A percentile compares a stretch with the other conserved stretches of the same genome.
These are phyloP conservation scores for Globisporangium takayamanum DNA, from an alignment of 352 stramenopile genomes.

Conservation along the genomic window DNA sequence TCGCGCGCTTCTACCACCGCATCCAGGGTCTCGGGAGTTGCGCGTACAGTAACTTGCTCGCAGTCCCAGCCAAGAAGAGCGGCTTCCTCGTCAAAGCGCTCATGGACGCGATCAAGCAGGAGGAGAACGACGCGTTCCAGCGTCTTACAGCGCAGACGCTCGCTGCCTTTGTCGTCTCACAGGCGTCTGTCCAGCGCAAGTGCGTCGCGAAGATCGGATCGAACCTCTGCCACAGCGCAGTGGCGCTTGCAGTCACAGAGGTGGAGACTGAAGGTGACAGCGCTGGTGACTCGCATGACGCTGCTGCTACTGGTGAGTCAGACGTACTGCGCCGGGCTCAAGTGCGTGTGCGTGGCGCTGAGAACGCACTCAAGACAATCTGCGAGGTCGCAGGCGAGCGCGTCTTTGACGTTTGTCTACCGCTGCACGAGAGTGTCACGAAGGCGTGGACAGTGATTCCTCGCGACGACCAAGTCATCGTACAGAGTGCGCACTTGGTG, in stretches of 20 bases:
- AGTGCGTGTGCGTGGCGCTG: constrained; percentile 38
- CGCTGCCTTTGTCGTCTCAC: constrained; percentile 46
- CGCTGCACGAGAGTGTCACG: constrained; percentile 28
- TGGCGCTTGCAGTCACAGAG: constrained; percentile 25
- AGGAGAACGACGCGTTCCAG: constrained; percentile 40
- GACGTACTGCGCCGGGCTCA: constrained; percentile 26
- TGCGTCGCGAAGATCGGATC: constrained; percentile 73
- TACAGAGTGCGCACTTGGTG: constrained; percentile 49
- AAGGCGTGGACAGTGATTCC: constrained; percentile 26
- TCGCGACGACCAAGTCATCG: constrained; percentile 26
- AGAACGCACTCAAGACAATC: constrained; percentile 33
- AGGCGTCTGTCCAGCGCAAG: constrained; percentile 49
- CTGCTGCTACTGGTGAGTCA: background rate
- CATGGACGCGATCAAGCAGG: constrained; percentile 74
- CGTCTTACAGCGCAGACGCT: constrained; percentile 40
- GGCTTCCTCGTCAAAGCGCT: constrained; percentile 73
- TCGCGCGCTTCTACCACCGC: constrained; percentile 37
- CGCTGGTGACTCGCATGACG: constrained; percentile 2
- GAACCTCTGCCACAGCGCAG: constrained; percentile 69
- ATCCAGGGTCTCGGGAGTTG: constrained; percentile 61
- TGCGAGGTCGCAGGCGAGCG: constrained; percentile 21
- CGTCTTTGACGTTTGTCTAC: constrained; percentile 28
- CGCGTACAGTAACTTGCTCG: constrained; percentile 46
- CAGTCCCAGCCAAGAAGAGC: constrained; percentile 56
- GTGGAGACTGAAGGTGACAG: background rate